phyloP scores from a whole-genome alignment of 176 grass and related monocot species.

The Musa itinerans region DNA sequence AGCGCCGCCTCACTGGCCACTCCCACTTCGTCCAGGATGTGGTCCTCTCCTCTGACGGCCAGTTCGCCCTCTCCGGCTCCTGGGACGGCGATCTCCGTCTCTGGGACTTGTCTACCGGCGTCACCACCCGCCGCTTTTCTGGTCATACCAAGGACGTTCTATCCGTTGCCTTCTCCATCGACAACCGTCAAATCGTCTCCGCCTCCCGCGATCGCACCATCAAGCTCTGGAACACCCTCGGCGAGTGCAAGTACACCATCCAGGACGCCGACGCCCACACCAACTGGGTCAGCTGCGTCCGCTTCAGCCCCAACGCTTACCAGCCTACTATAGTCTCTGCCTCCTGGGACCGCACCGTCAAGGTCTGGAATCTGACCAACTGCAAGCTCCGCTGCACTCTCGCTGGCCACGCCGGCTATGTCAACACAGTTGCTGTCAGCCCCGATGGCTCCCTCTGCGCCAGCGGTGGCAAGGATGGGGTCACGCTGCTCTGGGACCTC shows the following conservation, averaged over 20 bases:
- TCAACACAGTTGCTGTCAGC: neutral
- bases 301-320: neutral
- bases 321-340: neutral
- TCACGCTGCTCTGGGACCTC: neutral
- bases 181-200: slow-evolving; percentile 17
- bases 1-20: slow-evolving; percentile 9
- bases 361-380: neutral
- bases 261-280: slow-evolving; percentile 4
- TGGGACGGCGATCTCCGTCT: slow-evolving; percentile 15
- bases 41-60: slow-evolving; percentile 15
- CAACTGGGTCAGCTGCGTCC: slow-evolving; percentile 12
- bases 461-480: neutral
- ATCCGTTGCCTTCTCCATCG: slow-evolving; percentile 10
- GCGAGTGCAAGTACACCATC: slow-evolving; percentile 16
- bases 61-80: slow-evolving; percentile 10
- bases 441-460: neutral
- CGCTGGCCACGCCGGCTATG: neutral
- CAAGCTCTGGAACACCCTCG: slow-evolving; percentile 18
- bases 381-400: slow-evolving; percentile 4
- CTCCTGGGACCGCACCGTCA: neutral
- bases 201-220: slow-evolving; percentile 17
- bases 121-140: slow-evolving; percentile 3
- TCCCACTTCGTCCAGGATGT: slow-evolving; percentile 17
- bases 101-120: slow-evolving; percentile 5
- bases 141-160: slow-evolving; percentile 14